Base-by-base conservation (phyloP, 2,329 filamentous ascomycete species). In the Leptographium galeiforme region DNA sequence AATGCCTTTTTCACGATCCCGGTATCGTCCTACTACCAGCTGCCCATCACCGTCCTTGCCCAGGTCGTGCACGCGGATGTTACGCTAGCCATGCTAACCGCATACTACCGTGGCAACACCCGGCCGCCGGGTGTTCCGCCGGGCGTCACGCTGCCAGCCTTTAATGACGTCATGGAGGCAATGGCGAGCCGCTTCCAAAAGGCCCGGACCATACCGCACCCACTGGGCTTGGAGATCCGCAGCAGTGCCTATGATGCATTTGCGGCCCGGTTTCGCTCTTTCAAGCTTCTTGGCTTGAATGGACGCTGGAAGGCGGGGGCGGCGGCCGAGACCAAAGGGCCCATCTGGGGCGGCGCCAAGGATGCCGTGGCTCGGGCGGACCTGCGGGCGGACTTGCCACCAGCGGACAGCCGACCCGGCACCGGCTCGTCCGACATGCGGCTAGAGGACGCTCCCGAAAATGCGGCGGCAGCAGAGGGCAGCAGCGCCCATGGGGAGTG, bases 21-120 rank as follows among this genome's bases (percentile, higher is more conserved):
- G 34, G 32, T 53, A 16, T 36, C 47, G 11, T 32, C 52, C 6
- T 58, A 57, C 32, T 53, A 56, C 48, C 51, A 57, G 11, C 45
- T 61, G 2, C 57, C 58, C 18, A 48, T 56, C 8, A 53, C 54
- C 5, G 10, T 56, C 6, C 57, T 57, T n/a, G 46, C 51, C 7
- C 57, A 59, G 49, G 49, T 61, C 6, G 56, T 58, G 8, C 56
- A 60, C 14, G 57, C 57, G n/a, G 56, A 58, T 45, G 39, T 58
- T 1, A 59, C 56, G 3, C 52, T 61, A n/a, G 60, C 57, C 18
- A 56, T 55, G 44, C 54, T 61, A 34, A 59, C 57, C 18, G 58
- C 57, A 18, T 52, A 52, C 39, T 60, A 55, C 32, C 52, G 58
- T 38, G 56, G 59, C 50, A 57, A 53, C 41, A 51, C 55, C 1